A percentile compares a stretch with the other conserved stretches of the same genome.
Evolutionary conservation across 148 eudicot genomes (phyloP).

Genomic region (Spergularia marina): DNA sequence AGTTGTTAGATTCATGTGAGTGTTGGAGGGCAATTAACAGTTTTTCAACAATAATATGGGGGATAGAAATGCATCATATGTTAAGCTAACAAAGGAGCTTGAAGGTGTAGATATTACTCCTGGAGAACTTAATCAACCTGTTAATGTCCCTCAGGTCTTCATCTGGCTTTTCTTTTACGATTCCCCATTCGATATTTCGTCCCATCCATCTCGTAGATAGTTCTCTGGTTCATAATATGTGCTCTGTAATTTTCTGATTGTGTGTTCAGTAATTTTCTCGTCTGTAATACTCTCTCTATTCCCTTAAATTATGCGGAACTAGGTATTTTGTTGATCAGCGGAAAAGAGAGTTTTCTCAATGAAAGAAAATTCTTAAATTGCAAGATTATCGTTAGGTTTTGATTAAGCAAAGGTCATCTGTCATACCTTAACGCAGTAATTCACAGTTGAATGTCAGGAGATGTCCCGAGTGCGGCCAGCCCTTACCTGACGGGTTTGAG

Average conservation of each 20-base stretch:
- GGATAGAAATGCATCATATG: conserved; percentile 38
- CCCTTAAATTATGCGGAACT: too few relatives aligned
- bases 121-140: conserved; percentile 73
- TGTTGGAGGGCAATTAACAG: conserved; percentile 1
- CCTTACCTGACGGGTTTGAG: conserved; percentile 41
- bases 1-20: background rate
- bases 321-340: background rate
- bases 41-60: conserved; percentile 15
- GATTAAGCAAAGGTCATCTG: background rate
- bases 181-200: background rate
- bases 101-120: conserved; percentile 49
- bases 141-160: conserved; percentile 51
- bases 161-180: background rate
- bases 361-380: too few relatives aligned
- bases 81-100: conserved; percentile 49
- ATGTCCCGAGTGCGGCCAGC: conserved; percentile 43
- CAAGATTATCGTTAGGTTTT: background rate
- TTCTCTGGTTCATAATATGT: too few relatives aligned
- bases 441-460: conserved; percentile 32
- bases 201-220: too few relatives aligned
- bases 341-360: background rate
- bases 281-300: too few relatives aligned
- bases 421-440: conserved; percentile 11
- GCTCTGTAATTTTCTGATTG: too few relatives aligned
- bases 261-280: too few relatives aligned